A percentile compares a stretch with the other conserved stretches of the same genome.
phyloP scores from a whole-genome alignment of 371 early-diverging fungal species.

The Mortierella sp. region DNA sequence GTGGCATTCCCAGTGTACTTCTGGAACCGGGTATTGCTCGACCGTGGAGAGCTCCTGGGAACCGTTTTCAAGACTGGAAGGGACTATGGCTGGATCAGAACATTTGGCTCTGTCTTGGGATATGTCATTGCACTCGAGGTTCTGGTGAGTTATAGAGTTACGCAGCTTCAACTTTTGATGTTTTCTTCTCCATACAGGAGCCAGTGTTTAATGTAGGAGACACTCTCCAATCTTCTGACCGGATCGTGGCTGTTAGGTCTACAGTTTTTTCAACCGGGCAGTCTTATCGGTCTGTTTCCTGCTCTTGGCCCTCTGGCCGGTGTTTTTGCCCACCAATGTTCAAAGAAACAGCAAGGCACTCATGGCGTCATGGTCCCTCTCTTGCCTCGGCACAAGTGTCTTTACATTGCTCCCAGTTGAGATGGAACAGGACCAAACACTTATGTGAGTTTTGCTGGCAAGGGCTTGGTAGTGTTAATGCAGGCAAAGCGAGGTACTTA shows the following conservation, averaged over 20 bases:
- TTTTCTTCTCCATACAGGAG: too few relatives aligned
- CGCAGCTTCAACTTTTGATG: too few relatives aligned
- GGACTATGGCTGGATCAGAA: constrained; percentile 37
- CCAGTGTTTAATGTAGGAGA: too few relatives aligned
- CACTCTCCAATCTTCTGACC: neutral
- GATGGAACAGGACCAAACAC: constrained; percentile 74
- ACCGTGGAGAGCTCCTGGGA: constrained; percentile 53
- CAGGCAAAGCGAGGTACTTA: neutral
- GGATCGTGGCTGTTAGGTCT: constrained; percentile 61
- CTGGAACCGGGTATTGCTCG: constrained; percentile 77
- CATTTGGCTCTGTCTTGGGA: constrained; percentile 47
- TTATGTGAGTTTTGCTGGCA: constrained; percentile 78
- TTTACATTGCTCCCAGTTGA: constrained; percentile 92
- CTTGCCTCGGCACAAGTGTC: constrained; percentile 77
- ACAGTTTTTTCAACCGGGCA: constrained; percentile 79
- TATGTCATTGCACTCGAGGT: constrained; percentile 71
- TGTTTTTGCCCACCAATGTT: constrained; percentile 63
- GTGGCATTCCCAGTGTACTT: constrained; percentile 86
- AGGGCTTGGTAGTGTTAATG: too few relatives aligned
- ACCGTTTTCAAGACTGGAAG: constrained; percentile 49
- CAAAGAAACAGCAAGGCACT: constrained; percentile 58
- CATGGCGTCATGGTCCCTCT: constrained; percentile 68
- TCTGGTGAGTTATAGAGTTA: constrained; percentile 62
- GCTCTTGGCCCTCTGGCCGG: constrained; percentile 70
- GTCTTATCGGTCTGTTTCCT: constrained; percentile 66